Base-by-base conservation (phyloP, 495 filamentous ascomycete genomes). In the Aspergillus campestris region DNA sequence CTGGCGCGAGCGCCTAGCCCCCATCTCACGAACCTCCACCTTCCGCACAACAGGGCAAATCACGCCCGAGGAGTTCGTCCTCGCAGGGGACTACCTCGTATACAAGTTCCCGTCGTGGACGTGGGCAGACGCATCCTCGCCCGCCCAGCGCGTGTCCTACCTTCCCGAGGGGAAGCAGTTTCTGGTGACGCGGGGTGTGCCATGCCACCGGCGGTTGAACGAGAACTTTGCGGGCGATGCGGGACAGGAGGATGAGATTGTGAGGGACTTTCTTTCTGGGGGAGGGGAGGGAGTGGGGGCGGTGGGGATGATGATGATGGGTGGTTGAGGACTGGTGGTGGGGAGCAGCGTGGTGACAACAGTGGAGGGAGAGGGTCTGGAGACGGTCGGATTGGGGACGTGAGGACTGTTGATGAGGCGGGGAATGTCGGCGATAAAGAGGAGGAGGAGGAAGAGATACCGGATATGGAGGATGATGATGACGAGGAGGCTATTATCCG, bases 21-120 rank as follows among this genome's bases (percentile, higher is more conserved):
- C 87, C 24, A 80, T 94, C 55, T 83, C 81, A 9, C 82, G 92
- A 63, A 92, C 80, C 39, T 95, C 90, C 6, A 97, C 87, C 47
- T 99, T 99, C 73, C 88, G 89, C 50, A 72, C 73, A 48, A 94
- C 89, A 3, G 92, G 92, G 53, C 84, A 97, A 66, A 88, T 99
- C 67, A 97, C 94, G 0, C 91, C 91, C 34, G 94, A 96, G 60
- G 92, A 99, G 74, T 99, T 99, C 62, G 74, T 95, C 11, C 82
- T 84, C 4, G 94, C 92, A 3, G 92, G 94, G 53, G 92, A 99
- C 70, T 99, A 96, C 66, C 84, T 99, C 33, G 89, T 95, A 58
- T 95, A 91, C 80, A 97, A 95, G 71, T 99, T 99, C 66, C 92
- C 92, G 6, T 92, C 91, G 37, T 99, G 92, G 92, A 83, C 87